Evolutionary conservation across 2,329 filamentous ascomycete genomes (phyloP).

Genomic region (Fusarium mangiferae): DNA sequence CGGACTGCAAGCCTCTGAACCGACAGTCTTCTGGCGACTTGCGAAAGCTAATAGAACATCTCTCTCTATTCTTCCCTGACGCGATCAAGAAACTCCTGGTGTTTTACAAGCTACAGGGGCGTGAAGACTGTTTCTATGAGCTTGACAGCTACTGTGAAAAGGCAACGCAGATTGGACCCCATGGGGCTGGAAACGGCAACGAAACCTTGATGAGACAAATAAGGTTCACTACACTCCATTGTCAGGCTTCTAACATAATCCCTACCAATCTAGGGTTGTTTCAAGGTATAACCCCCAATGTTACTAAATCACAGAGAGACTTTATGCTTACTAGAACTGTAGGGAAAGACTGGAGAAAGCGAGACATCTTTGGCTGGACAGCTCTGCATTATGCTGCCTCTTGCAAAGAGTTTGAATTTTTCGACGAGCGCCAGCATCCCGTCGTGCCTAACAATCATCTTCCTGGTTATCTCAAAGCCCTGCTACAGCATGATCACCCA

Average conservation of each 20-base stretch:
- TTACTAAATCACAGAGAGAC: background rate
- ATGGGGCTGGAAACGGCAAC: background rate
- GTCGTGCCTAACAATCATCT: no score
- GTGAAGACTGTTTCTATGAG: background rate
- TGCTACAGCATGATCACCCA: background rate
- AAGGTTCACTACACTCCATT: background rate
- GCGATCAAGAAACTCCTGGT: background rate
- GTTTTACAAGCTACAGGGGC: background rate
- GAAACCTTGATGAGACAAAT: background rate
- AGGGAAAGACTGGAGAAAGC: background rate
- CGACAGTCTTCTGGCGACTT: background rate
- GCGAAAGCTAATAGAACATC: background rate
- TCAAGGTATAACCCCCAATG: background rate
- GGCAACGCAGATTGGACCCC: no score
- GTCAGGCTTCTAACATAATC: background rate
- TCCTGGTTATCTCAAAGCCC: background rate
- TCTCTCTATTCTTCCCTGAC: background rate
- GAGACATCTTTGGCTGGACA: background rate
- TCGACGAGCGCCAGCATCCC: background rate
- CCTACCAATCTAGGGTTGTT: background rate
- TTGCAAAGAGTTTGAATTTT: fast-evolving
- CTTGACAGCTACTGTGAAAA: background rate
- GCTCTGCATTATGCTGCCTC: background rate
- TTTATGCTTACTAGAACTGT: background rate
- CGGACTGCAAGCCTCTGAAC: fast-evolving